Base-by-base conservation (phyloP, 352 stramenopile species). In the Phytophthora sp. region DNA sequence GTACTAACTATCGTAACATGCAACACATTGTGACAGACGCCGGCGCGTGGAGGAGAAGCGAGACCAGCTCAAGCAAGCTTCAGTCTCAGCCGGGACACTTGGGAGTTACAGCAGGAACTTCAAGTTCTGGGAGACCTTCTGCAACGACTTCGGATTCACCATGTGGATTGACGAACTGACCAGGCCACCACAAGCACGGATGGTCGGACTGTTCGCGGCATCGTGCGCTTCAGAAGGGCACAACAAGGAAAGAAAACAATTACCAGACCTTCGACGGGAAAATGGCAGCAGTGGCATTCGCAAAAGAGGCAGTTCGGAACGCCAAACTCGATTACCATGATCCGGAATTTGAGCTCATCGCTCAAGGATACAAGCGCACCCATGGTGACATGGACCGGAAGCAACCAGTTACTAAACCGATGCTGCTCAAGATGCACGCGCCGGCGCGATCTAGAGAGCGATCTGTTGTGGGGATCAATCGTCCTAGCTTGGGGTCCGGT, bases 391-490 rank as follows among this genome's bases (percentile, higher is more conserved):
- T 77, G 59, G 59, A 73, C 41, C 18, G 63, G 56, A 73, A 73
- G 44, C 64, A 77, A 56, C 59, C 69, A 66, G 64, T 69, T 74
- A 77, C 64, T 77, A 71, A 51, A 71, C 29, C 55, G 26, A 71
- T 77, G 56, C 15, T 71, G 64, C 64, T 54, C 45, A 31, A 69
- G 20, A 63, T 71, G 56, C 60, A 27, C 63, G 33, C 60, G 61
- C 44, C 62, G 57, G n/a, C n/a, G n/a, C n/a, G 29, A 47, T 20
- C 24, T 53, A 60, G 7, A 41, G 45, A 12, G 4, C 23, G 8
- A 18, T 30, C 41, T 73, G 1, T 33, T 68, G 20, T 73, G 57
- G 47, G 39, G 45, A 15, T 76, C 63, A 0, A 66, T 76, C 35
- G 23, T 42, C 63, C 30, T 59, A 30, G 39, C 61, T 0, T 66